A percentile compares a stretch with the other conserved stretches of the same genome.
Conservation (phyloP, 306 rosid genomes). For the Echinosophora koreensis region DNA sequence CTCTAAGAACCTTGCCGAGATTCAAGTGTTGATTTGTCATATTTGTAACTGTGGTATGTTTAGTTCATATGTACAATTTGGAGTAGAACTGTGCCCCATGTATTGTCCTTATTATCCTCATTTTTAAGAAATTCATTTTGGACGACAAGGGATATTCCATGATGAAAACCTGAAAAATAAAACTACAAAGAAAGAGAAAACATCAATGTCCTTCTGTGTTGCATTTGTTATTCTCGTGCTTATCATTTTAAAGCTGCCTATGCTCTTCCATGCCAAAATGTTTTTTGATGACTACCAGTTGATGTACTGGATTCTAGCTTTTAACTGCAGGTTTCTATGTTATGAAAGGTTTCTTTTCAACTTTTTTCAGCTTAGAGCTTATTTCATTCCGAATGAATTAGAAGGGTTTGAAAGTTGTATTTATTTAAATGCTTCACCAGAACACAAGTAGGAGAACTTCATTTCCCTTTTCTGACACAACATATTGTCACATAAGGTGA, state of each 20-base stretch:
- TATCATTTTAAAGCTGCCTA: conserved; percentile 30
- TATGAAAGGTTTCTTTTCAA: neutral
- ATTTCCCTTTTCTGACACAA: neutral
- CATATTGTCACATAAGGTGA: conserved; percentile 2
- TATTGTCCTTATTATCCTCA: neutral
- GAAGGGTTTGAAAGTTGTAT: conserved; percentile 13
- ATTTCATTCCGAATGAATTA: neutral
- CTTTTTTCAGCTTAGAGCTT: conserved; percentile 5
- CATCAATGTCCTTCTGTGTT: neutral
- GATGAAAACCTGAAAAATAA: conserved; percentile 15
- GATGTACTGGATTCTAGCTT: conserved; percentile 7
- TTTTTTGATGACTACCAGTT: conserved; percentile 11
- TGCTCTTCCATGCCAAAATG: conserved; percentile 23
- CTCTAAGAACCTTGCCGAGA: neutral
- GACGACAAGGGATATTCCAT: neutral
- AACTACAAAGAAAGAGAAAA: neutral
- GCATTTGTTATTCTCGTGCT: conserved; percentile 1
- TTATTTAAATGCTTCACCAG: conserved; percentile 22
- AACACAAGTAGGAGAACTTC: neutral
- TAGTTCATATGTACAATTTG: neutral
- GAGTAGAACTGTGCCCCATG: neutral
- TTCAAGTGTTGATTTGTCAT: neutral
- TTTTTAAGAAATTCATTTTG: neutral
- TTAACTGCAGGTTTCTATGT: neutral
- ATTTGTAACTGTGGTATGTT: neutral